These are phyloP conservation scores for Pichia sp. DNA, from an alignment of 1,139 yeast genomes.

Conservation along the genomic window DNA sequence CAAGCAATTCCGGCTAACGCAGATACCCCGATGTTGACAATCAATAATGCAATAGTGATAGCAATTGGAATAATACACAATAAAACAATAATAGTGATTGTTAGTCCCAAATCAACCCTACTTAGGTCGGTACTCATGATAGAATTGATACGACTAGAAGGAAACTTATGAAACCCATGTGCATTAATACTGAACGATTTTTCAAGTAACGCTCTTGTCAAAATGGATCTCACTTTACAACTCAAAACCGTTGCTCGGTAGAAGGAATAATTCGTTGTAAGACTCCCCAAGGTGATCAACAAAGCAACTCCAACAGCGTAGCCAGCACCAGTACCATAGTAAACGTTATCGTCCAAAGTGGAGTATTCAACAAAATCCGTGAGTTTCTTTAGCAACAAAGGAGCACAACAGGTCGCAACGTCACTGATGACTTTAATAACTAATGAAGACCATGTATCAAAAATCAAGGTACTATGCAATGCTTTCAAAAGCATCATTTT, in stretches of 20 bases:
- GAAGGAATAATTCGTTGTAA: constrained; percentile 57
- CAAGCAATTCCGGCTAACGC: constrained; percentile 66
- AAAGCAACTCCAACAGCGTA: constrained; percentile 51
- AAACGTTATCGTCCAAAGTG: constrained; percentile 24
- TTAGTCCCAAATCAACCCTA: constrained; percentile 68
- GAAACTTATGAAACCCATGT: constrained; percentile 54
- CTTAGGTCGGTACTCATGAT: constrained; percentile 74
- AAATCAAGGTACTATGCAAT: constrained; percentile 35
- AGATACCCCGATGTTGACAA: constrained; percentile 66
- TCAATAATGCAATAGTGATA: constrained; percentile 56
- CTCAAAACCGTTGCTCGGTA: constrained; percentile 60
- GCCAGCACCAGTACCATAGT: constrained; percentile 52
- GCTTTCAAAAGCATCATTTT: constrained; percentile 20
- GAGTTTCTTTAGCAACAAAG: constrained; percentile 46
- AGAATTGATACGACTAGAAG: constrained; percentile 66
- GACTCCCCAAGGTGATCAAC: constrained; percentile 44
- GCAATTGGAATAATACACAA: constrained; percentile 48
- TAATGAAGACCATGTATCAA: constrained; percentile 32
- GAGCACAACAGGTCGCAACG: constrained; percentile 38
- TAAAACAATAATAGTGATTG: constrained; percentile 46
- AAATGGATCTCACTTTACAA: constrained; percentile 57
- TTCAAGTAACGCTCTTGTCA: constrained; percentile 58
- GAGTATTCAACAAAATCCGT: constrained; percentile 45
- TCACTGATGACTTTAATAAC: constrained; percentile 30
- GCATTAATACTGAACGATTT: constrained; percentile 61